A percentile compares a stretch with the other conserved stretches of the same genome.
These are phyloP conservation scores for Cryptosporidium sp. DNA, from an alignment of 169 alveolate species.

Conservation along the genomic window DNA sequence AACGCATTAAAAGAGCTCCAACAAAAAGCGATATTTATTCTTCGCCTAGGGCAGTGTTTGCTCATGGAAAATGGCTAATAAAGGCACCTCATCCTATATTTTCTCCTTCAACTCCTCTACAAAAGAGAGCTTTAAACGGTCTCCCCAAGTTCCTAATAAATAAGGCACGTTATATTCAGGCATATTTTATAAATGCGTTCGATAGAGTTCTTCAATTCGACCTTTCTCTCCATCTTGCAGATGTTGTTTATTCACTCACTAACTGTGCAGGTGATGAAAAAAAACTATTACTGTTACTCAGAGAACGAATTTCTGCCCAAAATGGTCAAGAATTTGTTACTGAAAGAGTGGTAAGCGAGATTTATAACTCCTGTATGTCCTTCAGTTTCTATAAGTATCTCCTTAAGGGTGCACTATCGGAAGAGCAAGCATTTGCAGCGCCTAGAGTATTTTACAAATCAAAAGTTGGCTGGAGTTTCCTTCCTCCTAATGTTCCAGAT, in stretches of 20 bases:
- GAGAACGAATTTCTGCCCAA: not conserved
- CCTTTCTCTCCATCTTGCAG: conserved; percentile 31
- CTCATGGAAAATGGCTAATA: conserved; percentile 65
- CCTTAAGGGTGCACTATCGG: conserved; percentile 61
- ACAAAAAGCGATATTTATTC: conserved; percentile 57
- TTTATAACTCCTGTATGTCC: conserved; percentile 39
- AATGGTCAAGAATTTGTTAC: conserved; percentile 28
- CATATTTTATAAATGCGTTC: conserved; percentile 53
- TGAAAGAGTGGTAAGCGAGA: conserved; percentile 12
- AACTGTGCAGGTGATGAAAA: conserved; percentile 34
- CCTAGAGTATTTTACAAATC: conserved; percentile 72
- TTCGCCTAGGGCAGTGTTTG: conserved; percentile 45
- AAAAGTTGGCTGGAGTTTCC: conserved; percentile 47
- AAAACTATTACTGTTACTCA: conserved; percentile 22
- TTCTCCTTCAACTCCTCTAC: conserved; percentile 10
- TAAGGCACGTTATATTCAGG: conserved; percentile 62
- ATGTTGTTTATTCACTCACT: conserved; percentile 25
- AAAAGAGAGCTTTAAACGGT: conserved; percentile 41
- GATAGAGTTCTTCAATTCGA: conserved; percentile 31
- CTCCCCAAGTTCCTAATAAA: conserved; percentile 48
- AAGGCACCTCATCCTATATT: conserved; percentile 66
- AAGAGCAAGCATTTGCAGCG: conserved; percentile 73
- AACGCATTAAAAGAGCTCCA: conserved; percentile 12
- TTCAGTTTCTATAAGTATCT: conserved; percentile 50
- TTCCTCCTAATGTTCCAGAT: conserved; percentile 66